A percentile compares a stretch with the other conserved stretches of the same genome.
phyloP scores from a whole-genome alignment of 441 rosid genomes.

The Populus tomentosa region DNA sequence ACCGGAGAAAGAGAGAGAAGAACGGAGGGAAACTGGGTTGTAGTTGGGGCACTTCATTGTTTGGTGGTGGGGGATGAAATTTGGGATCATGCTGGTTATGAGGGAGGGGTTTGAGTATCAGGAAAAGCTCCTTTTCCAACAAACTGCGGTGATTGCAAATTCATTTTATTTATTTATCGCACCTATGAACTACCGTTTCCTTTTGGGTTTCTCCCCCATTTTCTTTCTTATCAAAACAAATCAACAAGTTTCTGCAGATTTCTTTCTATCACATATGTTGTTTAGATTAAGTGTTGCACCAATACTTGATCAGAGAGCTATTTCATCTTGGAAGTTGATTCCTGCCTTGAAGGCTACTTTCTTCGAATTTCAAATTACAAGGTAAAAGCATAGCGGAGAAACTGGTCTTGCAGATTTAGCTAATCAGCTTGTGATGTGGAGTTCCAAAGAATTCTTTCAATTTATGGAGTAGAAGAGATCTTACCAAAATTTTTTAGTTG shows the following conservation, averaged over 20 bases:
- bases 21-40: conserved; percentile 65
- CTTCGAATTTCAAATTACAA: neutral
- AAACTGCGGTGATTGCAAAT: neutral
- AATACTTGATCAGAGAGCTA: neutral
- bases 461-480: neutral
- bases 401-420: neutral
- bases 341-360: neutral
- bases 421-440: neutral
- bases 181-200: neutral
- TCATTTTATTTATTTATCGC: neutral
- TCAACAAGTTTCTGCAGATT: neutral
- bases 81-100: neutral
- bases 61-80: neutral
- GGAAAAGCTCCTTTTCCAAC: neutral
- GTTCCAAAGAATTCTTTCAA: neutral
- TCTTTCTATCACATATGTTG: neutral
- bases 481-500: conserved; percentile 5
- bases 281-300: neutral
- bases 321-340: neutral
- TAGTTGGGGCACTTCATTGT: conserved; percentile 54
- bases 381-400: neutral
- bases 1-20: conserved; percentile 76
- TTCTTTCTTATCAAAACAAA: too few species aligned
- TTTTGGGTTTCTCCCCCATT: neutral
- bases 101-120: neutral